phyloP scores from a whole-genome alignment of 306 rosid species.

The Delonix regia region DNA sequence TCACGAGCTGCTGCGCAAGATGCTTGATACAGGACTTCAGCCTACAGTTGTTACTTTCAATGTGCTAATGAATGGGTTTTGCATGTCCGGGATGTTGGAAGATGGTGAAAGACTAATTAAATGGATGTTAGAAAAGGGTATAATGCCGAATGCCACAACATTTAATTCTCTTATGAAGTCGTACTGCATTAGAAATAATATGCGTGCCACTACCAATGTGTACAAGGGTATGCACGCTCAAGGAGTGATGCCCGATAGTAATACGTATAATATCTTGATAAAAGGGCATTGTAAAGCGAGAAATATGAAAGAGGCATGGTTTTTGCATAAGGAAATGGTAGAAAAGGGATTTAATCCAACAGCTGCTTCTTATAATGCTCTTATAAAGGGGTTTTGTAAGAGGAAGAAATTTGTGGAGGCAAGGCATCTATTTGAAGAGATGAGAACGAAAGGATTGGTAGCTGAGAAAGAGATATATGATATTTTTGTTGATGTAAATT shows the following conservation, averaged over 20 bases:
- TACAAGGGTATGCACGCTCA: constrained; percentile 62
- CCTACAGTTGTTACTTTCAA: constrained; percentile 91
- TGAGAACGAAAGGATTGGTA: constrained; percentile 71
- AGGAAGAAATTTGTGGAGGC: constrained; percentile 76
- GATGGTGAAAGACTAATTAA: constrained; percentile 75
- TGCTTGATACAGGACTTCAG: constrained; percentile 71
- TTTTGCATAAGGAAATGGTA: constrained; percentile 68
- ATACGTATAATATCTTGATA: constrained; percentile 79
- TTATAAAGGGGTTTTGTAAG: constrained; percentile 69
- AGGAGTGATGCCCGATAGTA: constrained; percentile 73
- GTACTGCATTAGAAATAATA: constrained; percentile 75
- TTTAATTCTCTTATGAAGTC: constrained; percentile 91
- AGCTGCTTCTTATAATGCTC: constrained; percentile 66
- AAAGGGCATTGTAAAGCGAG: constrained; percentile 87
- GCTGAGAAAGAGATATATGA: constrained; percentile 77
- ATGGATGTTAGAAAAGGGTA: constrained; percentile 83
- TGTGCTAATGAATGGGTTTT: constrained; percentile 90
- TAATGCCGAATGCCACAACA: constrained; percentile 73
- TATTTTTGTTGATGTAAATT: constrained; percentile 74
- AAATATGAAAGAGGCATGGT: constrained; percentile 88
- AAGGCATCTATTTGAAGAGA: constrained; percentile 79
- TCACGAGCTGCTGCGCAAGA: constrained; percentile 61
- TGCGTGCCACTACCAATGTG: constrained; percentile 59
- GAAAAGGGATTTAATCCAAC: constrained; percentile 65
- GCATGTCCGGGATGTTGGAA: constrained; percentile 80